Evolutionary conservation across 1,284 basidiomycete genomes (phyloP).

Genomic region (Trametes hirsuta): DNA sequence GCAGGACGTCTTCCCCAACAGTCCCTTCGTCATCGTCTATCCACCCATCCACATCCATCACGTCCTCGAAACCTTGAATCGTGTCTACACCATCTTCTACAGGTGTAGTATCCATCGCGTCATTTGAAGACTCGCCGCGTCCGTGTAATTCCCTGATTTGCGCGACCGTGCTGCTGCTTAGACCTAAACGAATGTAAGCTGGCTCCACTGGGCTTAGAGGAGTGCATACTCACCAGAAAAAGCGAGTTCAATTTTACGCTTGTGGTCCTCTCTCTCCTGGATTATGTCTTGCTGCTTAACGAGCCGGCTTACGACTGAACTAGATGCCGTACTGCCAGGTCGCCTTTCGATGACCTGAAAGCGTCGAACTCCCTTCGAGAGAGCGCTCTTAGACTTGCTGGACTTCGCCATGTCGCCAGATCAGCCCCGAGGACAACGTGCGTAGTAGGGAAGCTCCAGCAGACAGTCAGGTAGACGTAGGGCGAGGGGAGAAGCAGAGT

Average conservation of each 20-base stretch:
- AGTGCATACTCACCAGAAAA: background rate
- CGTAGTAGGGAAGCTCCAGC: too few relatives aligned
- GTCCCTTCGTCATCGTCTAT: background rate
- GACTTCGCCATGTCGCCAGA: background rate
- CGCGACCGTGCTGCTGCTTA: background rate
- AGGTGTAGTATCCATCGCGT: background rate
- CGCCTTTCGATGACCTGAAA: background rate
- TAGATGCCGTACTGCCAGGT: background rate
- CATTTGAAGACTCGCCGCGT: background rate
- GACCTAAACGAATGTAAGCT: background rate
- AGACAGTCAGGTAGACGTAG: background rate
- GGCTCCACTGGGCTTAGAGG: too few relatives aligned
- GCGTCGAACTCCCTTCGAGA: background rate
- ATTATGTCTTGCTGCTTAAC: background rate
- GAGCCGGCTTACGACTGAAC: background rate
- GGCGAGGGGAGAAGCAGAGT: too few relatives aligned
- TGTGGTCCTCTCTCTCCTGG: background rate
- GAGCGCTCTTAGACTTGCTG: background rate
- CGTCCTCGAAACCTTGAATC: background rate
- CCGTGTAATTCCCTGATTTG: background rate
- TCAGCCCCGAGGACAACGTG: background rate
- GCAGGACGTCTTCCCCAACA: background rate
- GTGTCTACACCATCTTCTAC: background rate
- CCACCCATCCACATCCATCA: background rate
- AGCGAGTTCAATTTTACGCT: background rate